Evolutionary conservation across 495 filamentous ascomycete genomes (phyloP).

Genomic region (Aspergillus steynii): DNA sequence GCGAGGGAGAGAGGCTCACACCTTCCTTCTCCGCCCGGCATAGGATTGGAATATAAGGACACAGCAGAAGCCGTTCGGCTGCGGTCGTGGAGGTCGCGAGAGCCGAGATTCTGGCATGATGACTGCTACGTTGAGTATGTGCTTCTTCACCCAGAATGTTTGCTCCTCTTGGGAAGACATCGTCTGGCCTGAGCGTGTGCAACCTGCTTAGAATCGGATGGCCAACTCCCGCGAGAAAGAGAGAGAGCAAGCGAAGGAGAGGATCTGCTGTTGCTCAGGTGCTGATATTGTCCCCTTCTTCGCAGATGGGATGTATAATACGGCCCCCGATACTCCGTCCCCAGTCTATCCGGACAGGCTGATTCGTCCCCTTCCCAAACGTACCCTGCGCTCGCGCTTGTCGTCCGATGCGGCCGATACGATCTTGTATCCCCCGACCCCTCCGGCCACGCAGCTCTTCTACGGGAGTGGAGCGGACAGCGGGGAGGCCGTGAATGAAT

Average conservation of each 20-base stretch:
- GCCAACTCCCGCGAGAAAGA: conserved; percentile 11
- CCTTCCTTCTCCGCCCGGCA: conserved; percentile 1
- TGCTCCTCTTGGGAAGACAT: conserved; percentile 17
- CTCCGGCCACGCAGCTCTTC: conserved; percentile 69
- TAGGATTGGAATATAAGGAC: conserved; percentile 17
- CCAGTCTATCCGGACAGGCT: conserved; percentile 81
- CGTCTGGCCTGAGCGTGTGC: conserved; percentile 11
- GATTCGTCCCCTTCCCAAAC: conserved; percentile 90
- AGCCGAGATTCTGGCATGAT: conserved; percentile 40
- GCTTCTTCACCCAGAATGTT: conserved; percentile 29
- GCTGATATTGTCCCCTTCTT: conserved; percentile 37
- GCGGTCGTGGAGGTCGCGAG: conserved; percentile 36
- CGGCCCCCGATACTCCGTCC: conserved; percentile 72
- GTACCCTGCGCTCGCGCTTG: conserved; percentile 79
- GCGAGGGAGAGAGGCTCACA: neutral
- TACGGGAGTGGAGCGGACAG: conserved; percentile 63
- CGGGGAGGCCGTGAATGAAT: conserved; percentile 40
- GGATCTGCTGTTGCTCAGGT: conserved; percentile 38
- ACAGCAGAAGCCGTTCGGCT: conserved; percentile 20
- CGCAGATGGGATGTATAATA: conserved; percentile 52
- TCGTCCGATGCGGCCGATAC: conserved; percentile 79
- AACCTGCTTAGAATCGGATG: conserved; percentile 5
- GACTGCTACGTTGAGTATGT: conserved; percentile 53
- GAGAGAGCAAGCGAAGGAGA: conserved; percentile 9
- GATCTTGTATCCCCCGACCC: conserved; percentile 76